Evolutionary conservation across 2,329 filamentous ascomycete species (phyloP), one percentile per base, ranked within the genome.

Genomic region (Tolypocladium paradoxum): DNA sequence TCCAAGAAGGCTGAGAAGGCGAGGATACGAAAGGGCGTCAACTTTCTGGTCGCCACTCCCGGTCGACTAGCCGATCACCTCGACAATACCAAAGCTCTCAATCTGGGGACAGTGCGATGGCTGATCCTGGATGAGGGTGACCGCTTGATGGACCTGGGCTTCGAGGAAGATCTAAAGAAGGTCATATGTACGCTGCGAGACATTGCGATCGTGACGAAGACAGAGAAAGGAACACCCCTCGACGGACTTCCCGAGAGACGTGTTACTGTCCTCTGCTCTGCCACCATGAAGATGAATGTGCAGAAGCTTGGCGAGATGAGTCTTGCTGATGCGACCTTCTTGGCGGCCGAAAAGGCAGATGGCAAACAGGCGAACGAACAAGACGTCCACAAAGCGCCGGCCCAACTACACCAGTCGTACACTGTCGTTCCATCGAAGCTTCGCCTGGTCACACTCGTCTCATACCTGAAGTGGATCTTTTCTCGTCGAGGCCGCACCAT

Each of bases 241-340:
- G 81, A 81, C 20, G 75, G 86, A 4, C 76, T 96, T 8, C 85
- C 90, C 0, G 82, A 82, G 51, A 81, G 90, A 58, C 82, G 91
- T 53, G 85, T 89, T 2, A 97, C 93, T 0, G 79, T 99, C 4
- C 79, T 99, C 3, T 99, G 93, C 68, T 99, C 93, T 4, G 93
- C 93, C 3, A 99, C 93, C 0, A 88, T 99, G 84, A 96, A 96
- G 73, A 91, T 95, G 83, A 93, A 92, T 61, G 93, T 97, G 1
- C 91, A 97, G 67, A 87, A 87, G 61, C 75, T 99, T 6, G 91
- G 92, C 43, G 90, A 96, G 65, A 95, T 97, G 71, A 96, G 90
- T 74, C 75, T 99, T 67, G 91, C 95, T 61, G 90, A 97, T 62
- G 91, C 93, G 0, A 81, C 90, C 1, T 90, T 96, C 65, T 86